Conservation (phyloP, 257 asterid species). For the Capsicum rhomboideum region DNA sequence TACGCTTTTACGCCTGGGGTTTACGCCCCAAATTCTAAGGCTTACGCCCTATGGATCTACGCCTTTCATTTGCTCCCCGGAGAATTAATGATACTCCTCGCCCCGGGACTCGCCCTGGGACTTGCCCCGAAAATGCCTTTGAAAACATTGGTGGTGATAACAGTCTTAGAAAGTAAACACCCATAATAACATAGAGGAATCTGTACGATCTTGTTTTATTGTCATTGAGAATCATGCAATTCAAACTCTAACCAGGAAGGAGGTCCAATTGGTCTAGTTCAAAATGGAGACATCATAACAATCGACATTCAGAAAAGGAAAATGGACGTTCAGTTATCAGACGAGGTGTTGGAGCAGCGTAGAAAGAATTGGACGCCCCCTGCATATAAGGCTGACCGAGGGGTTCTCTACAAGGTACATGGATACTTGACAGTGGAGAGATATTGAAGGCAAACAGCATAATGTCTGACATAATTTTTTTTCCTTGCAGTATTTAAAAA, state of each 20-base stretch:
- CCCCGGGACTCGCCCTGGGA: no score
- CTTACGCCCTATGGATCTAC: no score
- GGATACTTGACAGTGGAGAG: not conserved
- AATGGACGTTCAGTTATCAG: conserved; percentile 71
- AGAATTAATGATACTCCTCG: no score
- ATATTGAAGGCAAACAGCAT: not conserved
- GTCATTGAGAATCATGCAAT: not conserved
- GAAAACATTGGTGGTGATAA: not conserved
- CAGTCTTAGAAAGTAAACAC: not conserved
- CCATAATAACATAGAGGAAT: not conserved
- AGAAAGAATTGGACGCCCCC: conserved; percentile 73
- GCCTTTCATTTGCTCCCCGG: no score
- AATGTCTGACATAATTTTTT: not conserved
- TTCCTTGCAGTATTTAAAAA: conserved; percentile 61
- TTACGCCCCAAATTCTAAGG: no score
- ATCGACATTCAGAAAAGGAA: conserved; percentile 58
- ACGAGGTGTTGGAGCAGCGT: conserved; percentile 54
- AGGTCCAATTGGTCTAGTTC: conserved; percentile 78
- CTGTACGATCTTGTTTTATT: not conserved
- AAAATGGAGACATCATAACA: conserved; percentile 69
- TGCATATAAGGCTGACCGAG: conserved; percentile 68
- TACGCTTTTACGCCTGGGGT: no score
- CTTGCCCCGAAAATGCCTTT: no score
- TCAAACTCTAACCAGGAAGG: conserved; percentile 64
- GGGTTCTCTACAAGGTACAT: conserved; percentile 84